Percentiles rank a stretch among this genome's conserved stretches.
These are phyloP conservation scores for Hura crepitans DNA, from an alignment of 441 rosid species.

Conservation along the genomic window DNA sequence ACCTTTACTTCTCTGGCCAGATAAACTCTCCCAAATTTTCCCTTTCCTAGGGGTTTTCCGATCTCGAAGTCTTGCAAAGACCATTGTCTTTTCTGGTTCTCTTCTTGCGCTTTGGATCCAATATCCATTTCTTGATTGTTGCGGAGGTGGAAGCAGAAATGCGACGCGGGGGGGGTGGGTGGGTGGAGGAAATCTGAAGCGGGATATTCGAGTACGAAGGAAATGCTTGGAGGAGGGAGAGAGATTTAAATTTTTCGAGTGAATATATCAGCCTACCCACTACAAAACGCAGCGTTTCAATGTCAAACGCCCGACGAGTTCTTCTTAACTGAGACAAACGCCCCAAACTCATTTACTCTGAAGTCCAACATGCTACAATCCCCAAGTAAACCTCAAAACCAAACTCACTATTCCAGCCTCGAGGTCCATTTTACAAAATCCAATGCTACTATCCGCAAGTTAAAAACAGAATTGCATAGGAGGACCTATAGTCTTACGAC, in stretches of 20 bases:
- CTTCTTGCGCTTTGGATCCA: constrained; percentile 1
- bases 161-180: not conserved
- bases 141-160: not conserved
- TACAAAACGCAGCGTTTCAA: not conserved
- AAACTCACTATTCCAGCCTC: too few species aligned
- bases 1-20: constrained; percentile 65
- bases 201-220: too few species aligned
- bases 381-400: too few species aligned
- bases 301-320: not conserved
- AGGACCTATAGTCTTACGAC: too few species aligned
- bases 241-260: too few species aligned
- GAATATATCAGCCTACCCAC: not conserved
- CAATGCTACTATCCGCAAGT: too few species aligned
- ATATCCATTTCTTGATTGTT: not conserved
- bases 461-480: too few species aligned
- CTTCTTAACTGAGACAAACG: not conserved
- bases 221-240: too few species aligned
- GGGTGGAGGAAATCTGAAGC: not conserved
- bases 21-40: constrained; percentile 68
- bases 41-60: constrained; percentile 66
- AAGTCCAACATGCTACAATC: too few species aligned
- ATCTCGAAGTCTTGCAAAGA: constrained; percentile 56
- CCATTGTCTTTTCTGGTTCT: constrained; percentile 32
- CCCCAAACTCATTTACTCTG: too few species aligned
- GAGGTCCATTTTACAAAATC: too few species aligned